Percentiles rank a stretch among this genome's conserved stretches.
Evolutionary conservation across 1,139 yeast genomes (phyloP).

Genomic region (Yamadazyma kanchanaburiensis): DNA sequence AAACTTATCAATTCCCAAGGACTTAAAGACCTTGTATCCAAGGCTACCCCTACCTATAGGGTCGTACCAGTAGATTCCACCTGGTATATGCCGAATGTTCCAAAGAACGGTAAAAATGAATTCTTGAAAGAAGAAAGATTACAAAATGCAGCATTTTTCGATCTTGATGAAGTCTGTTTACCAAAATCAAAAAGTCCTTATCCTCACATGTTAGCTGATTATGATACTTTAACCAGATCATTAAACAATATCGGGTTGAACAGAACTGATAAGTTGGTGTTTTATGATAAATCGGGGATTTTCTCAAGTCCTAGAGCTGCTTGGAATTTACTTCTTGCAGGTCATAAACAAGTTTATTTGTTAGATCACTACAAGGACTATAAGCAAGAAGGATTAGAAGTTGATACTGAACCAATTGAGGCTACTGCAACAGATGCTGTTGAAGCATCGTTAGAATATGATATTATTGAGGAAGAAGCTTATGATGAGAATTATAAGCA

Average conservation of each 20-base stretch:
- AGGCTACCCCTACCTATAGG: conserved; percentile 18
- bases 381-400: conserved; percentile 20
- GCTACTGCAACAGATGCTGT: conserved; percentile 16
- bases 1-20: conserved; percentile 8
- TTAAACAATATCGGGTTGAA: conserved; percentile 48
- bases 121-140: conserved; percentile 56
- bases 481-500: conserved; percentile 32
- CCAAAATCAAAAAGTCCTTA: conserved; percentile 57
- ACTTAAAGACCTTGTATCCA: conserved; percentile 8
- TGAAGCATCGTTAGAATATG: conserved; percentile 16
- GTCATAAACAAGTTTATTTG: conserved; percentile 64
- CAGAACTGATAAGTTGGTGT: conserved; percentile 59
- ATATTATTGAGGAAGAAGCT: conserved; percentile 15
- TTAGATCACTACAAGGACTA: conserved; percentile 62
- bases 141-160: conserved; percentile 70
- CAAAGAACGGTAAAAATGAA: conserved; percentile 57
- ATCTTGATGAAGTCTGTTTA: conserved; percentile 69
- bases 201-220: conserved; percentile 88
- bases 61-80: conserved; percentile 81
- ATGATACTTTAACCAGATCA: conserved; percentile 48
- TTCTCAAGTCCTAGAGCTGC: conserved; percentile 89
- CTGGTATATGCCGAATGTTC: conserved; percentile 84
- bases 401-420: conserved; percentile 20
- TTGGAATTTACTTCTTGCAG: conserved; percentile 80
- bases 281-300: conserved; percentile 81